phyloP scores from a whole-genome alignment of 208 protist genomes.

The Leishmania arabica region DNA sequence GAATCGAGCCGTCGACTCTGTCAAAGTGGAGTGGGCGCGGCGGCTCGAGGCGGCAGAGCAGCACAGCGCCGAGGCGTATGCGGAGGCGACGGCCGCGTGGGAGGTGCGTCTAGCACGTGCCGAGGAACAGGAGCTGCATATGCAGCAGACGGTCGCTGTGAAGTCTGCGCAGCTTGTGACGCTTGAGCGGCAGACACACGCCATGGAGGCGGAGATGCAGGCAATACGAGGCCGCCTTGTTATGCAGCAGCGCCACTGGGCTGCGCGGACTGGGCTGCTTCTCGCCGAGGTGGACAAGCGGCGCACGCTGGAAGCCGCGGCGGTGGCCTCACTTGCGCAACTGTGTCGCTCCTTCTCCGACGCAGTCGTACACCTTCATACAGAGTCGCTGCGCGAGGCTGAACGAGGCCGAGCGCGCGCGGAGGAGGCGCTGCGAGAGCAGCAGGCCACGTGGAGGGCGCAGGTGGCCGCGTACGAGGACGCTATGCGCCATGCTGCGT shows the following conservation, averaged over 20 bases:
- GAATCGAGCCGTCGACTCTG: slow-evolving; percentile 25
- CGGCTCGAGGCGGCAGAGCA: slow-evolving; percentile 17
- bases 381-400: background rate
- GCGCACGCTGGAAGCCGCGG: background rate
- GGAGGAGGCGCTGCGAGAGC: slow-evolving; percentile 10
- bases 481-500: slow-evolving; percentile 41
- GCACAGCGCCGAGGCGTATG: background rate
- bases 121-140: slow-evolving; percentile 17
- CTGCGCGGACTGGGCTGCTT: slow-evolving; percentile 8
- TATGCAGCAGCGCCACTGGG: slow-evolving; percentile 1
- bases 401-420: background rate
- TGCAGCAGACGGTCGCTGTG: slow-evolving; percentile 17
- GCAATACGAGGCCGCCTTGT: slow-evolving; percentile 10
- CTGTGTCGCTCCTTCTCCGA: background rate
- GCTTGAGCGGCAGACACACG: slow-evolving; percentile 14
- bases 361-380: background rate
- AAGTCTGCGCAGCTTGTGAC: slow-evolving; percentile 26
- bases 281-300: slow-evolving; percentile 18
- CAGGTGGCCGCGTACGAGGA: slow-evolving; percentile 34
- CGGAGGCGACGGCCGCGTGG: background rate
- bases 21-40: slow-evolving; percentile 22
- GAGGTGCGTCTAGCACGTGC: background rate
- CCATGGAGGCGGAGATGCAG: slow-evolving; percentile 21
- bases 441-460: slow-evolving; percentile 14
- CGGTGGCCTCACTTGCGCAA: background rate